Evolutionary conservation across 495 filamentous ascomycete species (phyloP), one percentile per base, ranked within the genome.

Genomic region (Chaetomium tenue): DNA sequence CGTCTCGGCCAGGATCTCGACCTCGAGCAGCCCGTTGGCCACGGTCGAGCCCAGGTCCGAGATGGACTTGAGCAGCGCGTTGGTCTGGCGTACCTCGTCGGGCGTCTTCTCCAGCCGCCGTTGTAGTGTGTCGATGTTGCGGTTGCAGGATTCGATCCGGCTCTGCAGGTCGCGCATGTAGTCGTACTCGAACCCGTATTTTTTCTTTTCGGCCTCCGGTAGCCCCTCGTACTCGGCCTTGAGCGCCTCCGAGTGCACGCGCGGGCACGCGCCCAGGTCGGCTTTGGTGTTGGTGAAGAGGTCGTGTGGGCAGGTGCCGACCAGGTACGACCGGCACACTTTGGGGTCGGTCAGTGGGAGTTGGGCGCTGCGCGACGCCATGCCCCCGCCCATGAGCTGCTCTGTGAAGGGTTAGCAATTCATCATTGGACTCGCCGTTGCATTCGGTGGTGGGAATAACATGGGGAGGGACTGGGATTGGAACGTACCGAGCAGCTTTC

Each of bases 261-360:
- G 94, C 40, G 91, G 86, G 71, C 94, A 99, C 0, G 87, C 87
- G 22, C 94, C 94, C 37, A 97, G 84, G 75, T 99, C 94, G 84
- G 97, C 91, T 78, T 97, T 98, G 47, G 94, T 99, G 80, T 99
- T 99, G 65, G 93, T 98, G 85, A 99, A 99, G 73, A 98, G 92
- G 79, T 99, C 94, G 81, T 97, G 93, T 6, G 94, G 94, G 75
- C 94, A 99, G 47, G 90, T 96, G 68, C 94, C 94, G 65, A 86
- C 91, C 58, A 99, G 84, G 78, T 92, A 97, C 62, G 92, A 96
- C 59, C 92, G 91, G 81, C 94, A 99, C 67, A 96, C 90, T 79
- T 96, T 97, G 40, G 89, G 82, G 77, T 99, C 95, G 53, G 90
- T 94, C 67, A 98, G 88, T 52, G 89, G 87, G 72, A 97, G 84